Conservation (phyloP, 192 early-diverging fungal genomes). For the Chytriomyces sp. region DNA sequence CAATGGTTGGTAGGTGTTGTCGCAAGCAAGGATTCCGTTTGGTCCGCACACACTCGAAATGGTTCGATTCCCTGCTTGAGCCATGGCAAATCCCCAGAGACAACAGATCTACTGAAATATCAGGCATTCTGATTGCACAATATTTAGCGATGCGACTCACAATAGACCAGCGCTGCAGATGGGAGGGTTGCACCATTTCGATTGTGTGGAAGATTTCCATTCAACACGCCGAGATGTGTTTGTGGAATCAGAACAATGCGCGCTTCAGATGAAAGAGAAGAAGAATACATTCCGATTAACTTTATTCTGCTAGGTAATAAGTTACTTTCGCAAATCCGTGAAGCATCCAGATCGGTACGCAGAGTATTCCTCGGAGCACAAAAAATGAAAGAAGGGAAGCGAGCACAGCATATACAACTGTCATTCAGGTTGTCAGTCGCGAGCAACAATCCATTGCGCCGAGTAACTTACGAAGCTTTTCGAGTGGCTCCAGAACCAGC, state of each 20-base stretch:
- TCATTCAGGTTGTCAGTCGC: neutral
- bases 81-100: too few relatives aligned
- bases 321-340: neutral
- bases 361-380: neutral
- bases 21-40: neutral
- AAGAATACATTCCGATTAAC: too few relatives aligned
- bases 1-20: neutral
- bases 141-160: too few relatives aligned
- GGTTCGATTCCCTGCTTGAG: neutral
- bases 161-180: too few relatives aligned
- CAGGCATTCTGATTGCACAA: too few relatives aligned
- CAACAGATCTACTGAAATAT: too few relatives aligned
- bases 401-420: neutral
- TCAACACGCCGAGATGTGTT: too few relatives aligned
- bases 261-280: too few relatives aligned
- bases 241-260: too few relatives aligned
- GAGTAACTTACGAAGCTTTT: neutral
- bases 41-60: neutral
- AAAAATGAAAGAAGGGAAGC: neutral
- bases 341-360: neutral
- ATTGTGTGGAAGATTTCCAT: too few relatives aligned
- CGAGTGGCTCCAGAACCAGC: neutral
- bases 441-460: neutral
- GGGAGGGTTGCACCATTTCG: too few relatives aligned
- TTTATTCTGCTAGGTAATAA: neutral